Evolutionary conservation across 1,284 basidiomycete genomes (phyloP).

Genomic region (Cystobasidium slooffiae): DNA sequence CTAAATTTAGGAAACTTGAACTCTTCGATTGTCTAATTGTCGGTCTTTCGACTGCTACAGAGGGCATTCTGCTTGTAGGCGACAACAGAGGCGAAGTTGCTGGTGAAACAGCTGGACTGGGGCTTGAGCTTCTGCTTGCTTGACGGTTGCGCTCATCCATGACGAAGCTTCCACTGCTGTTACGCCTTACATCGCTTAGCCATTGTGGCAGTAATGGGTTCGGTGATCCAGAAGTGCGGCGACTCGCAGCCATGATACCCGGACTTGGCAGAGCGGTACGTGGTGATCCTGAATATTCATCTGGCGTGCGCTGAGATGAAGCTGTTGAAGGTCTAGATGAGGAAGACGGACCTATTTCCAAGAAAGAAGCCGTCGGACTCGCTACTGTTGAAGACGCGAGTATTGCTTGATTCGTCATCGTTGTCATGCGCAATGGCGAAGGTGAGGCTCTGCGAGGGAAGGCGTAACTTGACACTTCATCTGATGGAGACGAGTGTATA

Average conservation of each 20-base stretch:
- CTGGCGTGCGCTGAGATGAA: background rate
- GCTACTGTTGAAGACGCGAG: background rate
- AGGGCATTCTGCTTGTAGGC: constrained; percentile 3
- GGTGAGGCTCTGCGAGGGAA: constrained; percentile 26
- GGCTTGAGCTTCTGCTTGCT: constrained; percentile 3
- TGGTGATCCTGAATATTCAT: background rate
- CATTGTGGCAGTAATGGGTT: constrained; percentile 40
- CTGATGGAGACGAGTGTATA: constrained; percentile 4
- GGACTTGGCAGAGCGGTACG: constrained; percentile 6
- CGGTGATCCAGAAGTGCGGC: background rate
- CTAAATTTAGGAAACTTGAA: constrained; percentile 17
- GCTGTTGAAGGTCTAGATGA: background rate
- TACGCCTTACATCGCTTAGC: constrained; percentile 29
- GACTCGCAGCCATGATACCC: background rate
- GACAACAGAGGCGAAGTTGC: background rate
- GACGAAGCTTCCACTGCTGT: constrained; percentile 9
- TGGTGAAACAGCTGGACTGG: background rate
- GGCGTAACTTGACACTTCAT: constrained; percentile 3
- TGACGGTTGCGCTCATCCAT: background rate
- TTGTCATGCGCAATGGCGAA: constrained; percentile 18
- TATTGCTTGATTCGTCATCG: background rate
- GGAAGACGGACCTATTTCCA: constrained; percentile 32
- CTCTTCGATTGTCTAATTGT: constrained; percentile 23
- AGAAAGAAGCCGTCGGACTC: constrained; percentile 28
- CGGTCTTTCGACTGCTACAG: background rate